These are phyloP conservation scores for Boletales sp. DNA, from an alignment of 768 basidiomycete species.

Conservation along the genomic window DNA sequence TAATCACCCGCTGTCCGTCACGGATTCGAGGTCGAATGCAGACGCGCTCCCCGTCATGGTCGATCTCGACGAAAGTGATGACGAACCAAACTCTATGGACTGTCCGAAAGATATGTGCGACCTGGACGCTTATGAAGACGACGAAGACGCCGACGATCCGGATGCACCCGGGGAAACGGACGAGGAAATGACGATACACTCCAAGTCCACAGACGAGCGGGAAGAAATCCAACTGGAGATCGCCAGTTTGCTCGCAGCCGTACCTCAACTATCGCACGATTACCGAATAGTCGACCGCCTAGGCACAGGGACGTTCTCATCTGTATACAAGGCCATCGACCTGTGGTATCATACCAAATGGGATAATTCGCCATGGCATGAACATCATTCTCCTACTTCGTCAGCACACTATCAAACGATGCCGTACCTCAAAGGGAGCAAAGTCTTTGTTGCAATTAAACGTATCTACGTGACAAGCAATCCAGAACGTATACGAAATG, in stretches of 20 bases:
- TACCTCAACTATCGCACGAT: slow-evolving; percentile 61
- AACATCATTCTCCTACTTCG: slow-evolving; percentile 55
- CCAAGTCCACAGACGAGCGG: slow-evolving; percentile 63
- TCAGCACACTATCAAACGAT: slow-evolving; percentile 63
- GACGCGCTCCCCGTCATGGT: slow-evolving; percentile 31
- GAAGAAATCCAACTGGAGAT: slow-evolving; percentile 79
- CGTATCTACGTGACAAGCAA: slow-evolving; percentile 96
- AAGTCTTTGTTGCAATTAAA: slow-evolving; percentile 89
- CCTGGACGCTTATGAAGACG: slow-evolving; percentile 32
- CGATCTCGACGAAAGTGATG: slow-evolving; percentile 48
- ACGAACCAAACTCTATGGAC: slow-evolving; percentile 32
- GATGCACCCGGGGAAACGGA: slow-evolving; percentile 41
- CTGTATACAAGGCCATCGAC: slow-evolving; percentile 98
- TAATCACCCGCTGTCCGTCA: slow-evolving; percentile 21
- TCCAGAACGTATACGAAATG: slow-evolving; percentile 89
- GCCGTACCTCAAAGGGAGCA: slow-evolving; percentile 38
- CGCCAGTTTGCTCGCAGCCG: slow-evolving; percentile 55
- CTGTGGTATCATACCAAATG: slow-evolving; percentile 67
- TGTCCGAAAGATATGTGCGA: slow-evolving; percentile 38
- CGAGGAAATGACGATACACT: slow-evolving; percentile 57
- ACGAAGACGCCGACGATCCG: slow-evolving; percentile 34
- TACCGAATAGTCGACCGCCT: slow-evolving; percentile 87
- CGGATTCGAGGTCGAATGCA: slow-evolving; percentile 18
- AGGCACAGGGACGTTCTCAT: slow-evolving; percentile 97
- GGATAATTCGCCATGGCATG: slow-evolving; percentile 75